Evolutionary conservation across 495 filamentous ascomycete genomes (phyloP), one percentile per base, ranked within the genome.

Genomic region (Podospora pseudoanserina): DNA sequence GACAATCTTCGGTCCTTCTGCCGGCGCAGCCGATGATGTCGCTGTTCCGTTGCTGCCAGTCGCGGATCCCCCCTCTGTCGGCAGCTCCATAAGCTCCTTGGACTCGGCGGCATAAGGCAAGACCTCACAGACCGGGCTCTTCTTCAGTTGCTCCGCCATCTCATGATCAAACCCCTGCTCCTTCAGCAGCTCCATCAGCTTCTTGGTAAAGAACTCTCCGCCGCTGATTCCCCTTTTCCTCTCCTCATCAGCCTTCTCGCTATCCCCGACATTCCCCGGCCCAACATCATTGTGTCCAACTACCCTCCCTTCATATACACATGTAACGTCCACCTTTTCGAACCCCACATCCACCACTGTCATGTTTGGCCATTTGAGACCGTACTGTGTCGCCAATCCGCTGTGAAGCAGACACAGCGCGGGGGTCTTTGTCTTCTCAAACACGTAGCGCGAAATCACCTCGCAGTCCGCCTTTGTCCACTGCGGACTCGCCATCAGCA

Each of bases 91-190:
- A 68, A 80, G 76, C 60, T 63, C 86, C 80, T 54, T 88, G 85
- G 66, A 90, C 59, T 67, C 88, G 78, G 63, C 83, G 81, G 26
- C 90, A 4, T 87, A 85, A 1, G 91, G 88, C 15, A 99, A 81
- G 62, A 98, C 88, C 77, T 99, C 95, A 72, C 93, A 94, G 61
- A 98, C 91, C 23, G 87, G 80, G 69, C 88, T 97, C 73, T 87
- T 89, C 83, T 99, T 99, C 65, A 99, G 79, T 79, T 97, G 92
- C 82, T 99, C 96, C 60, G 92, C 95, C 91, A 97, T 96, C 57
- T 97, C 92, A 27, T 88, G 78, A 6, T 87, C 89, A 70, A 95
- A 94, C 0, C 86, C 87, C 74, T 91, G 89, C 3, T 83, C 69
- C 54, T 85, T 82, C 11, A 99, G 84, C 39, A 96, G 78, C 68